A percentile compares a stretch with the other conserved stretches of the same genome.
Evolutionary conservation across 495 filamentous ascomycete species (phyloP).

Genomic region (Aspergillus leporis): DNA sequence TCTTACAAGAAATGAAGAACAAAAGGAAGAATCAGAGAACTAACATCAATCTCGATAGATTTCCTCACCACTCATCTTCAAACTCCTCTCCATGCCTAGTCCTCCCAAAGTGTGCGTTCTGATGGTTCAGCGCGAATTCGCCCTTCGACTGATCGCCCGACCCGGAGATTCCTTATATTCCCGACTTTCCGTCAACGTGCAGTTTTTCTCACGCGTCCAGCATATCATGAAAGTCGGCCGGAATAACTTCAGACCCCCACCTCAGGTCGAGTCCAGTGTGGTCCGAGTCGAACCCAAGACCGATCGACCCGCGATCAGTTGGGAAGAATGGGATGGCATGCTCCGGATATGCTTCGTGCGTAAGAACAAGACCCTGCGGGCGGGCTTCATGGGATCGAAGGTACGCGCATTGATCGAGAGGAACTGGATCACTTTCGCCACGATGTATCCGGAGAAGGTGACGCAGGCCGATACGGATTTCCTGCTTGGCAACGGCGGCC

Average conservation of each 20-base stretch:
- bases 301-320: neutral
- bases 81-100: neutral
- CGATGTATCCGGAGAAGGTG: conserved; percentile 2
- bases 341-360: conserved; percentile 3
- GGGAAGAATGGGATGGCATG: conserved; percentile 2
- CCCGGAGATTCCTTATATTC: neutral
- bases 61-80: neutral
- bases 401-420: neutral
- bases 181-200: neutral
- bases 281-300: neutral
- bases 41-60: neutral
- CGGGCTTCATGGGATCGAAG: neutral
- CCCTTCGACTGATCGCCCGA: neutral
- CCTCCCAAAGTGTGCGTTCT: neutral
- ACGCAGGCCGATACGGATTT: neutral
- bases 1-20: neutral
- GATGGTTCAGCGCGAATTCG: conserved; percentile 4
- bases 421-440: conserved; percentile 1
- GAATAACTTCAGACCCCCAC: conserved; percentile 1
- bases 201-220: neutral
- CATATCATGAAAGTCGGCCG: conserved; percentile 4
- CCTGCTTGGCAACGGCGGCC: neutral
- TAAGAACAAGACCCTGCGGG: conserved; percentile 3
- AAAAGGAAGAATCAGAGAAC: neutral
- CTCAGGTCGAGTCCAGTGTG: conserved; percentile 4